Evolutionary conservation across 1,139 yeast genomes (phyloP), one percentile per base, ranked within the genome.

Genomic region (Blastobotrys serpentis): DNA sequence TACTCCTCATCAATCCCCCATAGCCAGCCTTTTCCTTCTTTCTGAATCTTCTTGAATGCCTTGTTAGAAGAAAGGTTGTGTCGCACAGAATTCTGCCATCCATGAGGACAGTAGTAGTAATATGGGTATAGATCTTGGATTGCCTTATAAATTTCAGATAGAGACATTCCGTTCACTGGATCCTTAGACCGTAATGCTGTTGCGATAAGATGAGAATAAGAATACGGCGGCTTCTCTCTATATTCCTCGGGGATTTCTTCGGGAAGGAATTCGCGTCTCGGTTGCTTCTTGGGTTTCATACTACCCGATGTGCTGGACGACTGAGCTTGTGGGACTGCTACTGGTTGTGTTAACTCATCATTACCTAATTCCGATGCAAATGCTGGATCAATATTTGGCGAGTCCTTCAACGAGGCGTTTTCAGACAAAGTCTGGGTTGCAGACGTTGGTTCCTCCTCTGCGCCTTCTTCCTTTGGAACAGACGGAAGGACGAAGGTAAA

Each of bases 81-180:
- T 43, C 94, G 78, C 13, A 92, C 95, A 1, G 95, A 80, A 62
- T 87, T 84, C 69, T 92, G 98, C 99, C 99, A 92, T 2, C 98
- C 98, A 65, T 89, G 96, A 1, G 95, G 89, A 62, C 97, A 89
- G 68, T 87, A 92, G 62, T 84, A 79, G 68, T 87, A 92, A 67
- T 86, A 92, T 1, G 98, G 98, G 65, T 86, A 90, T 8, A 85
- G 69, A 37, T 87, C 95, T 63, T 86, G 86, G 46, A 92, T 87
- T 1, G 89, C 87, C 48, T 85, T 86, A 64, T 87, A 84, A 41
- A 92, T 87, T 56, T 89, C 97, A 10, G 87, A 81, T 43, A 92
- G 70, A 0, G 95, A 84, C 77, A 88, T 78, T 14, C 96, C 96
- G 42, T 78, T 76, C 3, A 79, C 76, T 1, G 81, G 77, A 1